Evolutionary conservation across 169 alveolate species (phyloP).

Genomic region (Perkinsus marinus): DNA sequence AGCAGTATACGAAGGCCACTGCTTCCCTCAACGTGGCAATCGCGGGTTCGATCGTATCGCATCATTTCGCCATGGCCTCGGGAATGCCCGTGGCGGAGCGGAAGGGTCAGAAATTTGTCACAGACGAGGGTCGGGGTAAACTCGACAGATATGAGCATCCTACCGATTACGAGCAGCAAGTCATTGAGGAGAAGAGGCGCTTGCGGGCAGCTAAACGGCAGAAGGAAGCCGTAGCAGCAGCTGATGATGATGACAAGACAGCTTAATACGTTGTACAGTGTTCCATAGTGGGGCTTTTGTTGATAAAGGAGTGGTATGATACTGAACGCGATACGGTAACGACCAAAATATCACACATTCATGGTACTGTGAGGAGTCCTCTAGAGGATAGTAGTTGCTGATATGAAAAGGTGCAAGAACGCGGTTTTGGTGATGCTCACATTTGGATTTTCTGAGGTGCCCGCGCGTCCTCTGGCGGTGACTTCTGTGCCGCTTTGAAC

Average conservation of each 20-base stretch:
- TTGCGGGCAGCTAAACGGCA: neutral
- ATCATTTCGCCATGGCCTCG: slow-evolving; percentile 47
- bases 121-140: neutral
- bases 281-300: neutral
- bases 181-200: neutral
- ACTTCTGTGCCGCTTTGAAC: too few relatives aligned
- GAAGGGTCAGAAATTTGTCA: neutral
- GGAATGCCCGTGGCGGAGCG: neutral
- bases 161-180: neutral
- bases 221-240: neutral
- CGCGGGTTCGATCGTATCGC: slow-evolving; percentile 72
- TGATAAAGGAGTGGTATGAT: too few relatives aligned
- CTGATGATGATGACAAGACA: too few relatives aligned
- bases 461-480: too few relatives aligned
- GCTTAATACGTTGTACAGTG: neutral
- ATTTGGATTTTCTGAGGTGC: neutral
- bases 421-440: neutral
- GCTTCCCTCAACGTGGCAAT: slow-evolving; percentile 74
- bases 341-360: neutral
- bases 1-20: slow-evolving; percentile 64
- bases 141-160: neutral
- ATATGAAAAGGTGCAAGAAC: neutral
- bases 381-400: neutral
- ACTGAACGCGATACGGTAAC: neutral
- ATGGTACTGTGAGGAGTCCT: neutral